Conservation (phyloP, 495 filamentous ascomycete genomes). For the Neurospora sp. region DNA sequence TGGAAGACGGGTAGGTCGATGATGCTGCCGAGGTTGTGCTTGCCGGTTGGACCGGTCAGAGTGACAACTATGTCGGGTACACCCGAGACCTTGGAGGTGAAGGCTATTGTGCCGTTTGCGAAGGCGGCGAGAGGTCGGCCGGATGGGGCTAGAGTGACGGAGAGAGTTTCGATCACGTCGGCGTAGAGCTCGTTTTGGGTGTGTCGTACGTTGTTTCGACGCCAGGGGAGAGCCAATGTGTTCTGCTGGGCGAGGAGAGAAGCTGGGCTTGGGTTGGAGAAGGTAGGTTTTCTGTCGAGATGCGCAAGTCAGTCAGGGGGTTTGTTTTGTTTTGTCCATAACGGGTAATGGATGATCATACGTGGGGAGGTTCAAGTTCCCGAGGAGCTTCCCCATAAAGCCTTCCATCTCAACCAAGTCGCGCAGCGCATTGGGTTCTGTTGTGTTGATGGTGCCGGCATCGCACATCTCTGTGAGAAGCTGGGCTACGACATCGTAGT, state of each 20-base stretch:
- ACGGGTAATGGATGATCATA: slow-evolving; percentile 22
- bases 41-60: slow-evolving; percentile 67
- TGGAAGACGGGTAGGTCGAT: slow-evolving; percentile 93
- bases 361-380: slow-evolving; percentile 73
- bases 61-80: slow-evolving; percentile 81
- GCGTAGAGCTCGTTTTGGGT: slow-evolving; percentile 97
- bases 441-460: slow-evolving; percentile 78
- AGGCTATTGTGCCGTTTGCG: slow-evolving; percentile 86
- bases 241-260: slow-evolving; percentile 27
- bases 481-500: slow-evolving; percentile 92
- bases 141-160: slow-evolving; percentile 79
- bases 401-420: slow-evolving; percentile 87
- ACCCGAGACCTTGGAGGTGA: slow-evolving; percentile 89
- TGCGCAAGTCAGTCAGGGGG: neutral
- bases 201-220: slow-evolving; percentile 83
- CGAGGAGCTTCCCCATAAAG: slow-evolving; percentile 83
- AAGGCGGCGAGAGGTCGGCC: slow-evolving; percentile 78
- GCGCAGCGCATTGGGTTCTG: slow-evolving; percentile 85
- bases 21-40: slow-evolving; percentile 57
- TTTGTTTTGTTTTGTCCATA: neutral
- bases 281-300: slow-evolving; percentile 8
- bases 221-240: slow-evolving; percentile 60
- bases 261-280: slow-evolving; percentile 11
- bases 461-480: slow-evolving; percentile 94
- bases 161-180: slow-evolving; percentile 84